Base-by-base conservation (phyloP, 202 grass and related monocot species). In the Sporobolus alterniflorus region DNA sequence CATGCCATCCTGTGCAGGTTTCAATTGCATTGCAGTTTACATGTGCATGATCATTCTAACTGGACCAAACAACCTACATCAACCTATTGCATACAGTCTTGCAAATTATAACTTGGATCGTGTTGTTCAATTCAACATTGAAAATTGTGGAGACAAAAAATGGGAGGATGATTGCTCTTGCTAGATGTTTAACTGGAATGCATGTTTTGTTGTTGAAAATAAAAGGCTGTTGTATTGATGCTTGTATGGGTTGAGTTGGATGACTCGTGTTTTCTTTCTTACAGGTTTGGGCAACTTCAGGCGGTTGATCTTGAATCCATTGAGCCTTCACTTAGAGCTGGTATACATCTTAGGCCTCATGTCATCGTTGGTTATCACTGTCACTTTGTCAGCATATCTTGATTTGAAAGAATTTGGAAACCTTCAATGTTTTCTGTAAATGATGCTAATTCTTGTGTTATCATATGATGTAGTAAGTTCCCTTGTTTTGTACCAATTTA, bases 281-380 rank as follows among this genome's bases (percentile, higher is more conserved):
- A 67, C 75, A 98, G 92, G 89, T 95, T 98, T 82, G 95, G 92
- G 52, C 84, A 98, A 82, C 95, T 98, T 55, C 95, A 93, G 47
- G 79, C 73, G 14, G 84, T 95, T 21, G 84, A 98, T 87, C 86
- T 98, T 47, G 84, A 88, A 72, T 93, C 78, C 78, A 82, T 98
- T 59, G 95, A 93, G 22, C 90, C 95, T 75, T 93, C 95, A 42
- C 79, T 95, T 82, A 90, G 95, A 88, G 95, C 92, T 80, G 91
- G 92, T 98, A 86, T 63, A 71, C 24, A 68, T 93, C 70, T 66
- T 52, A 34, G 54, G 68, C 11, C 80, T 52, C 26, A 30, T 40
- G 73, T 41, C n/a, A 48, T 79, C 17, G 55, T 73, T 70, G 21
- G 32, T 85, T 40, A 34, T 68, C 56, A 8, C n/a, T 75, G n/a